Conservation (phyloP, 441 rosid species). For the Pelargonium cotyledonis region DNA sequence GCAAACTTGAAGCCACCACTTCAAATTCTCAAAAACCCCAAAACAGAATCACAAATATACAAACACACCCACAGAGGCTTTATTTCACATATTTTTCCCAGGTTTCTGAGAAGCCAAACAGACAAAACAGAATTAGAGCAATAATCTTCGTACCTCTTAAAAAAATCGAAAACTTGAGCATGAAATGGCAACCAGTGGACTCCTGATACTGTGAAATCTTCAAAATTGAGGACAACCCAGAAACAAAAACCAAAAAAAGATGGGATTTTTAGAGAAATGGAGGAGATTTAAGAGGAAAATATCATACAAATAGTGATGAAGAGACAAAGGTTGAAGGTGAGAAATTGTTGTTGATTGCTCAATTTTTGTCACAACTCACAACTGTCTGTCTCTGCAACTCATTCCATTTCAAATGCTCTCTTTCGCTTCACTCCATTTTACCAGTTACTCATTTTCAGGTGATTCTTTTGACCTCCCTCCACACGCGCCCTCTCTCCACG, state of each 20-base stretch:
- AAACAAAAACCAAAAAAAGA: neutral
- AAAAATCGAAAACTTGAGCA: neutral
- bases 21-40: neutral
- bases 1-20: slow-evolving; percentile 2
- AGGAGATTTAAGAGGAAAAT: neutral
- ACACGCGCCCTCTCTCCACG: neutral
- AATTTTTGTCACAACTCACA: neutral
- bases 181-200: neutral
- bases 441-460: neutral
- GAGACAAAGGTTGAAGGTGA: neutral
- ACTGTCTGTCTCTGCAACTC: neutral
- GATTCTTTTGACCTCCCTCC: neutral
- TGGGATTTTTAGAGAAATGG: neutral
- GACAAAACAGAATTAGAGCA: neutral
- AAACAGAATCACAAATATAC: neutral
- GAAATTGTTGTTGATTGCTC: neutral
- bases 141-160: neutral
- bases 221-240: neutral
- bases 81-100: neutral
- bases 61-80: no score
- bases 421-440: neutral
- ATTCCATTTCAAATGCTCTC: neutral
- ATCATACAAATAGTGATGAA: no score
- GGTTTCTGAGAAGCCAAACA: slow-evolving; percentile 1
- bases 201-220: neutral